A percentile compares a stretch with the other conserved stretches of the same genome.
Evolutionary conservation across 805 yeast genomes (phyloP).

Genomic region (Kuraishia floccosa): DNA sequence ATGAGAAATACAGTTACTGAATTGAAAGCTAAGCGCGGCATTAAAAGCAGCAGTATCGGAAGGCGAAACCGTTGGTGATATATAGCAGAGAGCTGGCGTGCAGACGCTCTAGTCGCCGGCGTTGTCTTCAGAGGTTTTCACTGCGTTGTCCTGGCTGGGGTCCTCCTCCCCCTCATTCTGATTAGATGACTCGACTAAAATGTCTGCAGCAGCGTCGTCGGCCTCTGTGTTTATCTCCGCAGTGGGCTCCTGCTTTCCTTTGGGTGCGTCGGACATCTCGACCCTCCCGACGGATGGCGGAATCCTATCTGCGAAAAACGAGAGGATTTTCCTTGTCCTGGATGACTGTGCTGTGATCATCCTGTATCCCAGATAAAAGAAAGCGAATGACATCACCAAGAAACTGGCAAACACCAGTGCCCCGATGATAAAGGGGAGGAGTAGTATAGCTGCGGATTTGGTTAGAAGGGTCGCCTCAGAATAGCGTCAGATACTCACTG

Average conservation of each 20-base stretch:
- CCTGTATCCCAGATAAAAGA: slow-evolving; percentile 1
- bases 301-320: slow-evolving; percentile 15
- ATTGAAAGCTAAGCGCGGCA: slow-evolving; percentile 12
- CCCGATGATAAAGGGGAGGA: slow-evolving; percentile 6
- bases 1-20: slow-evolving; percentile 50
- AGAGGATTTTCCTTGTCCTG: slow-evolving; percentile 8
- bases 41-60: too few relatives aligned
- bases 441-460: slow-evolving; percentile 3
- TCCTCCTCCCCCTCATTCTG: too few relatives aligned
- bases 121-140: too few relatives aligned
- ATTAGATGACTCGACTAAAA: too few relatives aligned
- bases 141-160: too few relatives aligned
- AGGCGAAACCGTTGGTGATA: too few relatives aligned
- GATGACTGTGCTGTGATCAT: slow-evolving; percentile 6
- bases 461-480: slow-evolving; percentile 5
- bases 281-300: slow-evolving; percentile 21
- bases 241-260: too few relatives aligned
- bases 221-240: too few relatives aligned
- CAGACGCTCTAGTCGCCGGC: too few relatives aligned
- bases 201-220: too few relatives aligned
- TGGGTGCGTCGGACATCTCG: slow-evolving; percentile 9
- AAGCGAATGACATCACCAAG: slow-evolving; percentile 3
- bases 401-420: slow-evolving; percentile 6
- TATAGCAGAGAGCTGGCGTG: too few relatives aligned
- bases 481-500: slow-evolving; percentile 2